phyloP scores from a whole-genome alignment of 805 yeast genomes.

The Komagataella populi region DNA sequence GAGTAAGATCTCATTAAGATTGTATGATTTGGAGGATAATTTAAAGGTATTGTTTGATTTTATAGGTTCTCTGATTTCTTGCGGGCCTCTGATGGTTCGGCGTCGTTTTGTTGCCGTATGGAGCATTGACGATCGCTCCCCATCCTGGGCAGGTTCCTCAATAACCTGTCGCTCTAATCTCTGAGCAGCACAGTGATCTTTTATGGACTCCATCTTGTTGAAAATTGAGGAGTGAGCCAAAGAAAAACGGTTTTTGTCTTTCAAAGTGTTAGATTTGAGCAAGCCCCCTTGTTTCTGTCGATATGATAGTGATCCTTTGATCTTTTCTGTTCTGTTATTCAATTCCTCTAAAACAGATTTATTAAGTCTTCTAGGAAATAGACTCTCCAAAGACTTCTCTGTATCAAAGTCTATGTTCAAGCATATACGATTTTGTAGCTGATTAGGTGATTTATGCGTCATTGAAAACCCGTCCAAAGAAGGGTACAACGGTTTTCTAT shows the following conservation, averaged over 20 bases:
- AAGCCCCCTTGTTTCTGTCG: background rate
- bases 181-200: constrained; percentile 31
- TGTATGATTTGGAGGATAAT: background rate
- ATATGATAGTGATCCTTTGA: constrained; percentile 8
- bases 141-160: background rate
- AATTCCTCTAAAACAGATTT: constrained; percentile 31
- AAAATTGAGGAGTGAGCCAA: constrained; percentile 29
- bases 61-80: background rate
- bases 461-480: background rate
- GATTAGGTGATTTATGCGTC: background rate
- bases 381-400: constrained; percentile 10
- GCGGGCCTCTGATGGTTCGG: background rate
- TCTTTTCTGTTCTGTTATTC: constrained; percentile 25
- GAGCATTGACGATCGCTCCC: background rate
- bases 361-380: constrained; percentile 33
- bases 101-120: background rate
- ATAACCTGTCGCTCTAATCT: constrained; percentile 4
- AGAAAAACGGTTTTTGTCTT: constrained; percentile 24
- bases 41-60: background rate
- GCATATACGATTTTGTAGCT: background rate
- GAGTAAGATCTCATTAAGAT: background rate
- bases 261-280: constrained; percentile 7
- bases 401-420: background rate
- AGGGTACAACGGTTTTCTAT: background rate
- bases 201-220: constrained; percentile 36